Base-by-base conservation (phyloP, 1,284 basidiomycete species). In the Sanghuangporus sanghuang region DNA sequence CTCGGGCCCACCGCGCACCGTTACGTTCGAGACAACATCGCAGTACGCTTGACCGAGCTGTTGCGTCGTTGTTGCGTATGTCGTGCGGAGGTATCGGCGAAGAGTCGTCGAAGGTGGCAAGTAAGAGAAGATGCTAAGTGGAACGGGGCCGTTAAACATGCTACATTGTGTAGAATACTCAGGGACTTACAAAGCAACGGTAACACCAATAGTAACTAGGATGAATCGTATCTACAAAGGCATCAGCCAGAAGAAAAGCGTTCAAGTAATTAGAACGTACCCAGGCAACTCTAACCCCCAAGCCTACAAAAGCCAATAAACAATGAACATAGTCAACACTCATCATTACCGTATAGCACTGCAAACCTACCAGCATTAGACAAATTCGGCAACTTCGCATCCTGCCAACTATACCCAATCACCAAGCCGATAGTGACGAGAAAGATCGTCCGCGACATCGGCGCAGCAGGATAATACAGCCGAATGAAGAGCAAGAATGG, bases 391-490 rank as follows among this genome's bases (percentile, higher is more conserved):
- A 83, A 73, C 68, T 84, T 79, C 0, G 76, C 74, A 71, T 88
- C 83, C 71, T 87, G 81, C 73, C 87, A 90, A 12, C 86, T 90
- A 72, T 87, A 92, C 2, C 90, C 91, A 52, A 92, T 71, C 63
- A 89, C 90, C 71, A 93, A 73, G 39, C 79, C 80, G 14, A 82
- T 74, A 0, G 92, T 93, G 0, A 94, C 85, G 64, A 87, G 85
- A 65, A 89, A 85, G 57, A 96, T 86, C 57, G 93, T 79, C 61
- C 85, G 85, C 46, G 81, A 86, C 78, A 93, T 85, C 0, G 87
- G 85, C 1, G 86, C 82, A 8, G 85, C 85, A 0, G 92, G 89
- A 79, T 84, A 90, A 73, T 95, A 89, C 23, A 93, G 73, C 27
- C 90, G 79, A 40, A 81, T 76, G 74, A 83, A 85, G 69, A 86